phyloP scores from a whole-genome alignment of 2,329 filamentous ascomycete genomes.

The Aspergillus calidoustus region DNA sequence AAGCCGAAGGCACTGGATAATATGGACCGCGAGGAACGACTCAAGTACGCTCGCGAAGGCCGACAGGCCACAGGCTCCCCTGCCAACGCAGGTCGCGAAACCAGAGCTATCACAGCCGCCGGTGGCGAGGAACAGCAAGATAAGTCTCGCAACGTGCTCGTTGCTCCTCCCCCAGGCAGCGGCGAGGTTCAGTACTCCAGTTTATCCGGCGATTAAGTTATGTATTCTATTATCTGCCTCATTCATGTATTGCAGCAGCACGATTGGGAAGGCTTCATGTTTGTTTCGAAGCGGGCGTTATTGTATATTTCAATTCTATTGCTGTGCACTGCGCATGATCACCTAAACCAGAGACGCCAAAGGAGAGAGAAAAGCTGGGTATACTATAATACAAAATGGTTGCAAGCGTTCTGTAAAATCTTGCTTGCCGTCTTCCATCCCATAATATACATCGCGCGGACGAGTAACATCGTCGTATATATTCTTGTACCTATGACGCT shows the following conservation, averaged over 20 bases:
- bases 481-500: slow-evolving; percentile 15
- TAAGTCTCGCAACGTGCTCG: slow-evolving; percentile 47
- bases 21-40: slow-evolving; percentile 83
- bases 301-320: slow-evolving; percentile 23
- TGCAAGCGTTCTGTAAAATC: slow-evolving; percentile 21
- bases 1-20: slow-evolving; percentile 89
- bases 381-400: slow-evolving; percentile 43
- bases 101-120: slow-evolving; percentile 40
- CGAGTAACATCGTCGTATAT: neutral
- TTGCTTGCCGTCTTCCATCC: slow-evolving; percentile 4
- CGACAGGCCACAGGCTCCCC: slow-evolving; percentile 60
- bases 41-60: slow-evolving; percentile 80
- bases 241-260: slow-evolving; percentile 23
- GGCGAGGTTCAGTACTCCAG: slow-evolving; percentile 84
- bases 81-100: slow-evolving; percentile 45
- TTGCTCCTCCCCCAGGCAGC: slow-evolving; percentile 79
- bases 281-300: slow-evolving; percentile 42
- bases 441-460: slow-evolving; percentile 8
- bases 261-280: slow-evolving; percentile 31
- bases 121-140: slow-evolving; percentile 48
- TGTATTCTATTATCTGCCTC: slow-evolving; percentile 24
- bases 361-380: slow-evolving; percentile 38
- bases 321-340: slow-evolving; percentile 15
- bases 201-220: slow-evolving; percentile 76
- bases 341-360: slow-evolving; percentile 35